These are phyloP conservation scores for Penicillium polonicum DNA, from an alignment of 2,329 filamentous ascomycete species.

Conservation along the genomic window DNA sequence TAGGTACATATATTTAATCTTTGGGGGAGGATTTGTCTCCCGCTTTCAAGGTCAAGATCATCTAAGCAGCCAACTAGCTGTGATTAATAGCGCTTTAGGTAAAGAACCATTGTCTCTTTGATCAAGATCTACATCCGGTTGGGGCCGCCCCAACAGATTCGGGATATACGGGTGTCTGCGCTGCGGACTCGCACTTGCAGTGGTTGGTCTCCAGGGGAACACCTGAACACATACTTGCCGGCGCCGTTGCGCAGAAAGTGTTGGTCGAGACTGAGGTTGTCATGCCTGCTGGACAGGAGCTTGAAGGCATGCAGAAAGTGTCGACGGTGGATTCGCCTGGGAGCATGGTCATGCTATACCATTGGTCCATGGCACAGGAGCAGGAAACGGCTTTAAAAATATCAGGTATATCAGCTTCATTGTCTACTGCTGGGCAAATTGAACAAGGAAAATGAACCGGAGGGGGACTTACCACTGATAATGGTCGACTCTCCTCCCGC, in stretches of 20 bases:
- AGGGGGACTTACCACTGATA: slow-evolving; percentile 21
- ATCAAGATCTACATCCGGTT: slow-evolving; percentile 19
- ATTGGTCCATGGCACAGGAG: slow-evolving; percentile 24
- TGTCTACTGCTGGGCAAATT: not conserved
- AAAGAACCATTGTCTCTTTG: not conserved
- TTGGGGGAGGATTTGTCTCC: too few species aligned
- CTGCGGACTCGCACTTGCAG: slow-evolving; percentile 19
- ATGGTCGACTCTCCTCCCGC: slow-evolving; percentile 20
- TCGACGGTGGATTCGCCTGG: slow-evolving; percentile 12
- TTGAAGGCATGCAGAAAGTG: slow-evolving; percentile 27
- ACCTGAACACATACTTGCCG: slow-evolving; percentile 12
- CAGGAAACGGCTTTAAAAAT: slow-evolving; percentile 20
- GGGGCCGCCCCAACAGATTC: slow-evolving; percentile 16
- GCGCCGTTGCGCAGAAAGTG: slow-evolving; percentile 20
- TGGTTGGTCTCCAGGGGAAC: slow-evolving; percentile 14
- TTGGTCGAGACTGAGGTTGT: slow-evolving; percentile 21
- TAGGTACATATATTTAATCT: not conserved
- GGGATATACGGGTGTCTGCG: slow-evolving; percentile 23
- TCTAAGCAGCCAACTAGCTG: not conserved
- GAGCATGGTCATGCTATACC: slow-evolving; percentile 21
- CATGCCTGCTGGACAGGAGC: slow-evolving; percentile 27
- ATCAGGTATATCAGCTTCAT: not conserved
- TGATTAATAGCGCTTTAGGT: not conserved
- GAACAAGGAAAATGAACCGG: not conserved
- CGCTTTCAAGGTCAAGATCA: too few species aligned